Conservation (phyloP, 257 asterid genomes). For the Ehretia macrophylla region DNA sequence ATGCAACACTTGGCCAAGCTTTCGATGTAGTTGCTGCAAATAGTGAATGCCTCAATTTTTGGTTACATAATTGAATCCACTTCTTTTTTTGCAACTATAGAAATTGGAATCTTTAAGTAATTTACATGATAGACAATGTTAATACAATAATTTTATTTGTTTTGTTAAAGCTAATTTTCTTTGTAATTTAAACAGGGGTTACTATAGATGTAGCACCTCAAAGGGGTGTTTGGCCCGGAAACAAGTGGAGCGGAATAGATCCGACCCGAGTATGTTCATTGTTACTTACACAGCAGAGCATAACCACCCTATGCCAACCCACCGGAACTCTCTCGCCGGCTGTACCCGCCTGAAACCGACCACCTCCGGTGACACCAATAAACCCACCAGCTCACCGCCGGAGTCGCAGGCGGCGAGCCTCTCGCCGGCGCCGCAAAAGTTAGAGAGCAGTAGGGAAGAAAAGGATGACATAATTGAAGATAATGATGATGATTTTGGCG, state of each 20-base stretch:
- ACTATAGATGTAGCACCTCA: slow-evolving; percentile 90
- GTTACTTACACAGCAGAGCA: slow-evolving; percentile 91
- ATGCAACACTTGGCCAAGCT: no score
- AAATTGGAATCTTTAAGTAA: no score
- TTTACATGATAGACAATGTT: no score
- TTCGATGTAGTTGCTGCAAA: no score
- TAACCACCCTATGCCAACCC: slow-evolving; percentile 89
- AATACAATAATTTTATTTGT: no score
- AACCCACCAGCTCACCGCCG: slow-evolving; percentile 38
- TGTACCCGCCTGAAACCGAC: slow-evolving; percentile 62
- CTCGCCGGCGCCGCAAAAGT: slow-evolving; percentile 46
- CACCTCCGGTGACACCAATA: slow-evolving; percentile 34
- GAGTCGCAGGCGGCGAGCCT: slow-evolving; percentile 30
- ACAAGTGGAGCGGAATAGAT: slow-evolving; percentile 94
- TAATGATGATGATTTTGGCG: slow-evolving; percentile 29
- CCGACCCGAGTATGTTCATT: slow-evolving; percentile 88
- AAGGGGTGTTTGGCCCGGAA: slow-evolving; percentile 90
- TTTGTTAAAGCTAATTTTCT: no score
- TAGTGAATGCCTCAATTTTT: no score
- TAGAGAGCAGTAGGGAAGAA: slow-evolving; percentile 38
- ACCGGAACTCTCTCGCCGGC: slow-evolving; percentile 90
- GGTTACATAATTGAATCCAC: no score
- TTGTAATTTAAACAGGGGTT: slow-evolving; percentile 54
- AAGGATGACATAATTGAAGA: slow-evolving; percentile 19
- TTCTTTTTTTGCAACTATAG: no score